phyloP scores from a whole-genome alignment of 140 eudicot genomes.

The Anethum foeniculum region DNA sequence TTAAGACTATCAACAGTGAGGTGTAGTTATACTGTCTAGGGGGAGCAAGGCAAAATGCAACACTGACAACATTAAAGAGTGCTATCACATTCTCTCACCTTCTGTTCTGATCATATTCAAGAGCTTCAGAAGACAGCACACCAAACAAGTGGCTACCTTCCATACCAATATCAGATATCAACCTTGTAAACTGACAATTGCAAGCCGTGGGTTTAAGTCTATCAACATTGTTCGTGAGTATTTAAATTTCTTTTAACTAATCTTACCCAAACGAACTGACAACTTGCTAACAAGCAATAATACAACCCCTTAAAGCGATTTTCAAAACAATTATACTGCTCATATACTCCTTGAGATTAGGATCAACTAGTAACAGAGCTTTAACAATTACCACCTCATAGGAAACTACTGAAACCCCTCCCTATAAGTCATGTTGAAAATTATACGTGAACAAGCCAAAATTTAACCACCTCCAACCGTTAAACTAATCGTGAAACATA shows the following conservation, averaged over 20 bases:
- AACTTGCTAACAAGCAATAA: not conserved
- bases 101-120: not conserved
- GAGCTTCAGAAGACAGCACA: not conserved
- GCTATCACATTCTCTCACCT: not conserved
- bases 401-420: not conserved
- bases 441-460: not conserved
- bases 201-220: not conserved
- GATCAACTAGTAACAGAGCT: not conserved
- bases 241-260: not conserved
- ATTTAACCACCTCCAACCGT: not conserved
- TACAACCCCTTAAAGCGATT: not conserved
- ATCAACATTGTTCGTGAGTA: not conserved
- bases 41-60: not conserved
- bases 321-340: not conserved
- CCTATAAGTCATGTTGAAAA: not conserved
- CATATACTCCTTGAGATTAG: not conserved
- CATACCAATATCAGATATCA: not conserved
- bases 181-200: not conserved
- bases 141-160: not conserved
- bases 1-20: not conserved
- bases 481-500: not conserved
- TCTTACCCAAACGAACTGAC: not conserved
- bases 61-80: not conserved
- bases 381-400: not conserved
- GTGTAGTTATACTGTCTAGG: slow-evolving; percentile 1